These are phyloP conservation scores for Myxozyma vanderwaltii DNA, from an alignment of 805 yeast genomes.

Conservation along the genomic window DNA sequence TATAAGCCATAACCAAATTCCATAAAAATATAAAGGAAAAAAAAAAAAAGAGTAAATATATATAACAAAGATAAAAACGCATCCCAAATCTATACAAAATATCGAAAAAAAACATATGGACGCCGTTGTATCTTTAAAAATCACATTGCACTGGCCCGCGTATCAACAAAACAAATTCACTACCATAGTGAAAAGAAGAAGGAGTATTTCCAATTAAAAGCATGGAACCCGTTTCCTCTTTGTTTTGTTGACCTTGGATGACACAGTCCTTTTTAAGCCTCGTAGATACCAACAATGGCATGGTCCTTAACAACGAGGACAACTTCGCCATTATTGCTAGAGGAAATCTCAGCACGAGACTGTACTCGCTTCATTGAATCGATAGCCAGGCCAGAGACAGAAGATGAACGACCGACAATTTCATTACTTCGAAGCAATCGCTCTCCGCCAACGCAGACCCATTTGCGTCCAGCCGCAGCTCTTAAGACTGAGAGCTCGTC, in stretches of 20 bases:
- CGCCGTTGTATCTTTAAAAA: no score
- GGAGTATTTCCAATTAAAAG: not conserved
- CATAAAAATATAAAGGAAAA: not conserved
- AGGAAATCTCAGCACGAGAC: slow-evolving; percentile 8
- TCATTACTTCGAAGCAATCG: slow-evolving; percentile 18
- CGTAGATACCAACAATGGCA: slow-evolving; percentile 22
- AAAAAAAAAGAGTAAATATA: no score
- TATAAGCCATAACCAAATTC: no score
- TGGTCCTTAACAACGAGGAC: slow-evolving; percentile 23
- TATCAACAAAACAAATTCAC: no score
- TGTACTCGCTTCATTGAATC: slow-evolving; percentile 17
- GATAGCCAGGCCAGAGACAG: slow-evolving; percentile 10
- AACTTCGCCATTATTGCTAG: slow-evolving; percentile 12
- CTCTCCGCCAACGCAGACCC: slow-evolving; percentile 30
- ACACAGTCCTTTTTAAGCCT: no score
- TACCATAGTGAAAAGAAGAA: no score
- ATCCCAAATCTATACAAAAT: no score
- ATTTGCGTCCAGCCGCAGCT: slow-evolving; percentile 32
- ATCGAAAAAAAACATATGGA: no score
- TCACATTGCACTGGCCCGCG: no score
- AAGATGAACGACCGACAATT: slow-evolving; percentile 9
- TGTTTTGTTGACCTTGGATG: no score
- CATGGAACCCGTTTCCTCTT: no score
- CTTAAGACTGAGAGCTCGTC: slow-evolving; percentile 30
- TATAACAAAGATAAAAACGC: no score